Evolutionary conservation across 805 yeast species (phyloP), one percentile per base, ranked within the genome.

Genomic region (Wickerhamiella sorbophila): DNA sequence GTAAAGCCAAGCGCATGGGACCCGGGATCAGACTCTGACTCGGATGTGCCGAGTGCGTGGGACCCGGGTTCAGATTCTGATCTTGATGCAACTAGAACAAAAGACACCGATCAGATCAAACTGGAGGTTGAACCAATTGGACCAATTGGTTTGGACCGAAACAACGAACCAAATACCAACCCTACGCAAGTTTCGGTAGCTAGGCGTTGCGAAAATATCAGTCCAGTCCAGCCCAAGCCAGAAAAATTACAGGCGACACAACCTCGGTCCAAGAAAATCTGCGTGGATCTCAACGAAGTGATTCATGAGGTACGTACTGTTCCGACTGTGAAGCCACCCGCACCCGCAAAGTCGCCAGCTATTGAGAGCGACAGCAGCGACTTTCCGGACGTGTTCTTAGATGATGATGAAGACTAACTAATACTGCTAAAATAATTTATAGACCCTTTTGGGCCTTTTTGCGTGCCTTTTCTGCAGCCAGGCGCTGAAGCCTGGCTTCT

Each of bases 401-500:
- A 24, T 12, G 29, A 24, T 24, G 29, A 24, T 24, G 29, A 24
- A 12, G 6, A 24, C 12, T 24, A 24, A 12, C 29, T 6, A 14
- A 36, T 19, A 29, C 12, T 20, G 6, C 21, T n/a, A 37, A 38
- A 39, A 37, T 41, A 35, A 33, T 8, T 31, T 36, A 18, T 8
- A 12, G 29, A 24, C 10, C 29, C 12, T n/a, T 39, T 37, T 21
- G 46, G 17, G 29, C 21, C 42, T 43, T 48, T 10, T 39, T 41
- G 3, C 40, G 36, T 2, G 61, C 57, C 53, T 77, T 75, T 47
- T 66, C 70, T 45, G 58, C 58, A 14, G 67, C 67, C 42, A 63
- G 68, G 45, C 56, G 75, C 54, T 75, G 67, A 41, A 65, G 72
- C 20, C 44, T 51, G 20, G 42, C 39, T 53, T 73, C 74, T 56